Conservation (phyloP, 495 filamentous ascomycete genomes). For the Daldinia vernicosa region DNA sequence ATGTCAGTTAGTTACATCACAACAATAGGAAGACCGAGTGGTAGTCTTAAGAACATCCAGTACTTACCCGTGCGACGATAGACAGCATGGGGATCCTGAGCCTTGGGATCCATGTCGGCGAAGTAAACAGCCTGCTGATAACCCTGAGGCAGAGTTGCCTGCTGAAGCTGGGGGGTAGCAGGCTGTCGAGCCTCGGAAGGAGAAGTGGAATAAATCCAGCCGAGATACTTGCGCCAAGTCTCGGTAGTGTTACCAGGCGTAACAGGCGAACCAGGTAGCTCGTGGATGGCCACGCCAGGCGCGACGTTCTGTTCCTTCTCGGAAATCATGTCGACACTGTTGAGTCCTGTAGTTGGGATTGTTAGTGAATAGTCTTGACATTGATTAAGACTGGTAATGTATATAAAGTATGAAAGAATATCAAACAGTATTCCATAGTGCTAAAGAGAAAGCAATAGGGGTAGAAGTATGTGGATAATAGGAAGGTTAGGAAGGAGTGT, state of each 20-base stretch:
- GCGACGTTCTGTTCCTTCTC: not conserved
- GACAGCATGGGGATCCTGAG: not conserved
- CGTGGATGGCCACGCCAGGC: not conserved
- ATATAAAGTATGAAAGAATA: not conserved
- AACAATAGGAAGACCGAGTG: not conserved
- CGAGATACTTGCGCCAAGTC: not conserved
- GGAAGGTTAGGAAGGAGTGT: not conserved
- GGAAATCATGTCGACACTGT: not conserved
- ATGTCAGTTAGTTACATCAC: constrained; percentile 2
- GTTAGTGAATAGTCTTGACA: not conserved
- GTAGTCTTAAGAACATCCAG: not conserved
- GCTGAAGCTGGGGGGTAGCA: not conserved
- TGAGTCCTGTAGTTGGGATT: not conserved
- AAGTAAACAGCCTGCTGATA: not conserved
- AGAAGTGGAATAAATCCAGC: not conserved
- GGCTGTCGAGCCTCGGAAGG: not conserved
- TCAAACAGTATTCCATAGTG: not conserved
- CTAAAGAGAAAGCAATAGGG: not conserved
- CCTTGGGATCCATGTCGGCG: not conserved
- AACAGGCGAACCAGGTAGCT: not conserved
- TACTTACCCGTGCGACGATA: not conserved
- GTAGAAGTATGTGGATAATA: not conserved
- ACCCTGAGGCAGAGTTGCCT: not conserved
- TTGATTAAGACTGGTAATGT: not conserved
- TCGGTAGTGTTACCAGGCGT: not conserved